Conservation (phyloP, 2,329 filamentous ascomycete species). For the Huntiella bhutanensis region DNA sequence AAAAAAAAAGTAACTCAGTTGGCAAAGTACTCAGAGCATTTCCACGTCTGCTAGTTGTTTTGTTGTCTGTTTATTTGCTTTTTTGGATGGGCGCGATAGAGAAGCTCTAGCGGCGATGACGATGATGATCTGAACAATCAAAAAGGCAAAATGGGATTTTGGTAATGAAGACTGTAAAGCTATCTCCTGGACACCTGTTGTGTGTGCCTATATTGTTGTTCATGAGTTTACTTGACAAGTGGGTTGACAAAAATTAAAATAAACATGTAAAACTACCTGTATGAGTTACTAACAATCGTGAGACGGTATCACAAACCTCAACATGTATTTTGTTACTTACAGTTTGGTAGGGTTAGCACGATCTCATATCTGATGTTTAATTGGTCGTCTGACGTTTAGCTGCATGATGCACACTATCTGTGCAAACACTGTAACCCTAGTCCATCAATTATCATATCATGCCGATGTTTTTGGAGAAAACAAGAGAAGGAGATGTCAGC, state of each 20-base stretch:
- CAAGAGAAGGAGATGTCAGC: too few relatives aligned
- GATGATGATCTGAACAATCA: constrained; percentile 12
- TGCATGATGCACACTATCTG: too few relatives aligned
- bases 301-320: neutral
- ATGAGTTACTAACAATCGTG: neutral
- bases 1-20: constrained; percentile 24
- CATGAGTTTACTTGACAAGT: constrained; percentile 1
- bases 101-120: constrained; percentile 11
- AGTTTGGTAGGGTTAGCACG: too few relatives aligned
- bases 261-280: constrained; percentile 8
- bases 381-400: too few relatives aligned
- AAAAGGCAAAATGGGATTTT: constrained; percentile 12
- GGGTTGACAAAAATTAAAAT: constrained; percentile 11
- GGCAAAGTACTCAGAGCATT: constrained; percentile 19
- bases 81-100: constrained; percentile 9
- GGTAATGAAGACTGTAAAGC: constrained; percentile 8
- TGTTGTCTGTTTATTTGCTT: constrained; percentile 4
- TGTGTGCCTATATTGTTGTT: constrained; percentile 7
- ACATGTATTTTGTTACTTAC: neutral
- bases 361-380: too few relatives aligned
- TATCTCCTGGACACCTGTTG: constrained; percentile 4
- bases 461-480: too few relatives aligned
- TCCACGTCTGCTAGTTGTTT: constrained; percentile 9
- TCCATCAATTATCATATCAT: too few relatives aligned
- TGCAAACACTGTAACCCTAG: neutral